A percentile compares a stretch with the other conserved stretches of the same genome.
These are phyloP conservation scores for Aspergillus coremiiformis DNA, from an alignment of 495 filamentous ascomycete species.

Conservation along the genomic window DNA sequence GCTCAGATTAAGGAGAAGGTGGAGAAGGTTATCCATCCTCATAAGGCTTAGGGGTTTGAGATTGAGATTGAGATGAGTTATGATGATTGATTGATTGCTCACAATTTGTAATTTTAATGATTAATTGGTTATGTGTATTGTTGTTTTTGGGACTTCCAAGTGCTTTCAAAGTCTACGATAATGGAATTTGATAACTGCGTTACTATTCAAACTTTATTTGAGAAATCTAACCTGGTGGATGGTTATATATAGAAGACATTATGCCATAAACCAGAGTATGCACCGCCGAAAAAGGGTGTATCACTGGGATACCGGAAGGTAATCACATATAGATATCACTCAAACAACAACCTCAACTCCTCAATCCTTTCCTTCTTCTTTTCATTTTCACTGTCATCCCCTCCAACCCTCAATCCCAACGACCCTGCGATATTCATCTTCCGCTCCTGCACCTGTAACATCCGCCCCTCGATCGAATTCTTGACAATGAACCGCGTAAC, in stretches of 20 bases:
- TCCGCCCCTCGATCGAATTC: constrained; percentile 88
- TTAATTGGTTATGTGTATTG: neutral
- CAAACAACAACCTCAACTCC: constrained; percentile 88
- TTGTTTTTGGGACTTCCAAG: neutral
- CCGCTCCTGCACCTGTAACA: constrained; percentile 87
- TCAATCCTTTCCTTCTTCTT: constrained; percentile 85
- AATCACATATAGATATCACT: no score
- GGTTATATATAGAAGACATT: no score
- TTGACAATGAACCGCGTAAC: constrained; percentile 83
- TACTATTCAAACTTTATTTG: no score
- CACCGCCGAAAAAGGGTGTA: no score
- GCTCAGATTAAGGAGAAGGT: constrained; percentile 29
- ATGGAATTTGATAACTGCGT: neutral
- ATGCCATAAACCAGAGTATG: no score
- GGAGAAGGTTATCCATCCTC: constrained; percentile 22
- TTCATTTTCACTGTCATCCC: constrained; percentile 74
- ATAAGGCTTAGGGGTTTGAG: neutral
- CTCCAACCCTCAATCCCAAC: constrained; percentile 65
- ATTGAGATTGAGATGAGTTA: neutral
- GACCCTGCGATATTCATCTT: constrained; percentile 85
- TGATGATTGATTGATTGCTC: neutral
- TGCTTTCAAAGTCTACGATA: neutral
- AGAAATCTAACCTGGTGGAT: no score
- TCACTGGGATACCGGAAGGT: no score
- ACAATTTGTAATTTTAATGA: neutral